Percentiles rank a stretch among this genome's conserved stretches.
phyloP scores from a whole-genome alignment of 306 rosid genomes.

The Sesbania bispinosa region DNA sequence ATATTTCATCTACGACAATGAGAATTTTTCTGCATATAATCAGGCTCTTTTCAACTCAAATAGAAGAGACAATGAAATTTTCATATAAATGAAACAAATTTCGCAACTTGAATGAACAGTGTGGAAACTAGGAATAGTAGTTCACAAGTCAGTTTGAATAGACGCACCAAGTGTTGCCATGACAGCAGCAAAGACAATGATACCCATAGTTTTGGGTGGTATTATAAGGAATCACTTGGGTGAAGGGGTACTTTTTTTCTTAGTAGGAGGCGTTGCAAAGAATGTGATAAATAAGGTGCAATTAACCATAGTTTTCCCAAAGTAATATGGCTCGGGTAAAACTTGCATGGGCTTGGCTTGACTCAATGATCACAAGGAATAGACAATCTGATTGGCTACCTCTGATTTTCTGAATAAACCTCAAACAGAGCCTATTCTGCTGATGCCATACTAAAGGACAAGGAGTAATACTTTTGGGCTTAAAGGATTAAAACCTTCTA shows the following conservation, averaged over 20 bases:
- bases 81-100: not conserved
- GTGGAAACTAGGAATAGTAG: not conserved
- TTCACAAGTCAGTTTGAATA: constrained; percentile 21
- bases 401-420: no score
- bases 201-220: no score
- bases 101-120: constrained; percentile 1
- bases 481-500: no score
- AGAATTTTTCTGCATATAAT: not conserved
- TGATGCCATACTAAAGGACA: not conserved
- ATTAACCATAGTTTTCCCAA: no score
- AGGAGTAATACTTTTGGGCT: no score
- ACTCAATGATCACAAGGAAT: not conserved
- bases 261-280: no score
- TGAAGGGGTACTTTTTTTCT: no score
- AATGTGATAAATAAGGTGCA: no score
- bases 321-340: no score
- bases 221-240: no score
- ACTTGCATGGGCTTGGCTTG: not conserved
- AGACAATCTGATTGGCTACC: not conserved
- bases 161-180: constrained; percentile 87
- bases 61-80: not conserved
- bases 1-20: not conserved
- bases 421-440: no score
- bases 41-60: not conserved
- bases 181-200: constrained; percentile 83